Evolutionary conservation across 2,329 filamentous ascomycete genomes (phyloP).

Genomic region (Myriosclerotinia duriaeana): DNA sequence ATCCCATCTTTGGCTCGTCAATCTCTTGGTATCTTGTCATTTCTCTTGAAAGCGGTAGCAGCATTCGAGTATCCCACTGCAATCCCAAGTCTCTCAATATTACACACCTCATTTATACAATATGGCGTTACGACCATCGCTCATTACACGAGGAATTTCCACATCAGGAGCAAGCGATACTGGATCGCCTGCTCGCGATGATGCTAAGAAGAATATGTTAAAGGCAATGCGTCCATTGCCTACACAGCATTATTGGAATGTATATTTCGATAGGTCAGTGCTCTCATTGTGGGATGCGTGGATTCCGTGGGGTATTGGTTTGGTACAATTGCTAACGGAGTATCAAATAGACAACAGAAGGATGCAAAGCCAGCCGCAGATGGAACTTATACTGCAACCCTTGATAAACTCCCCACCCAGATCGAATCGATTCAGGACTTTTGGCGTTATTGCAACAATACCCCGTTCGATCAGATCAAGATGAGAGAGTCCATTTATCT

Average conservation of each 20-base stretch:
- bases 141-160: constrained; percentile 64
- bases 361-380: constrained; percentile 40
- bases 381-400: constrained; percentile 41
- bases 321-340: background rate
- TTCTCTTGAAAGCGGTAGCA: background rate
- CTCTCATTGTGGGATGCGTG: background rate
- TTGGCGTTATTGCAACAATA: constrained; percentile 81
- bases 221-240: constrained; percentile 70
- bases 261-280: constrained; percentile 62
- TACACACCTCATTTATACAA: constrained; percentile 23
- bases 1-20: constrained; percentile 6
- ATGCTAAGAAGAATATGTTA: constrained; percentile 80
- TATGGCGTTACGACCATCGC: constrained; percentile 57
- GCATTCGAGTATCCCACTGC: constrained; percentile 5
- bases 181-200: constrained; percentile 70
- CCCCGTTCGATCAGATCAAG: constrained; percentile 71
- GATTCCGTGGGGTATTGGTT: constrained; percentile 6
- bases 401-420: constrained; percentile 62
- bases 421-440: constrained; percentile 84
- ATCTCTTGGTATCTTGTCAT: background rate
- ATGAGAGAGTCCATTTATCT: constrained; percentile 77
- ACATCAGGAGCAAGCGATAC: constrained; percentile 59
- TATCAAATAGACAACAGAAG: constrained; percentile 37
- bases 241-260: constrained; percentile 77
- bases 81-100: background rate